These are phyloP conservation scores for Podila minutissima DNA, from an alignment of 192 early-diverging fungal genomes.

Conservation along the genomic window DNA sequence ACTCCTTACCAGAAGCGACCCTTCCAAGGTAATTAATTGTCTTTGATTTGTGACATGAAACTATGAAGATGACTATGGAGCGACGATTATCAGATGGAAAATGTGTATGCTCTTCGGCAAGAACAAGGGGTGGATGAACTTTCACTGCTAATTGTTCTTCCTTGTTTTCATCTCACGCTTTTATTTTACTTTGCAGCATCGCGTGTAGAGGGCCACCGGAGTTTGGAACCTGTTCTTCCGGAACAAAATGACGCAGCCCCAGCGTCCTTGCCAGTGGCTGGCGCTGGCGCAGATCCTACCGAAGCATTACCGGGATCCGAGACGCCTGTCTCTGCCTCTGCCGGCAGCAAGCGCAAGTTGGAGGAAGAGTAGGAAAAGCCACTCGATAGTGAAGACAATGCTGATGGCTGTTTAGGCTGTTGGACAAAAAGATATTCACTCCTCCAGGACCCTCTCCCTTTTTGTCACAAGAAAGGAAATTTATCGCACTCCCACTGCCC, in stretches of 20 bases:
- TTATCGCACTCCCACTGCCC: too few relatives aligned
- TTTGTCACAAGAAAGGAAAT: too few relatives aligned
- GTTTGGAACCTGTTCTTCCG: neutral
- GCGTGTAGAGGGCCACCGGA: too few relatives aligned
- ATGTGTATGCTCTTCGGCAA: too few relatives aligned
- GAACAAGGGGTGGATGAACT: too few relatives aligned
- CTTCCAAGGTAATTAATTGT: neutral
- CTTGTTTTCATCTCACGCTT: neutral
- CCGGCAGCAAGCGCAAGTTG: neutral
- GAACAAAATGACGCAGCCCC: conserved; percentile 1
- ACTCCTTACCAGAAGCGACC: neutral
- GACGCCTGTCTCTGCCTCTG: neutral
- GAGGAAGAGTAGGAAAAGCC: neutral
- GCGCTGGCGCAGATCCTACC: neutral
- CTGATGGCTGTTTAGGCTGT: too few relatives aligned
- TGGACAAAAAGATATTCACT: too few relatives aligned
- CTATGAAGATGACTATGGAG: too few relatives aligned
- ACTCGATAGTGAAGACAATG: neutral
- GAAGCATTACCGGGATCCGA: neutral
- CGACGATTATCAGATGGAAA: too few relatives aligned
- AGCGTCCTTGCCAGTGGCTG: neutral
- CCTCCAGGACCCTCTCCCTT: too few relatives aligned
- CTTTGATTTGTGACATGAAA: too few relatives aligned
- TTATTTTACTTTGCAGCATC: neutral
- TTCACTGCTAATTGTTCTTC: neutral